These are phyloP conservation scores for Albatrellus sp. DNA, from an alignment of 1,284 basidiomycete genomes.

Conservation along the genomic window DNA sequence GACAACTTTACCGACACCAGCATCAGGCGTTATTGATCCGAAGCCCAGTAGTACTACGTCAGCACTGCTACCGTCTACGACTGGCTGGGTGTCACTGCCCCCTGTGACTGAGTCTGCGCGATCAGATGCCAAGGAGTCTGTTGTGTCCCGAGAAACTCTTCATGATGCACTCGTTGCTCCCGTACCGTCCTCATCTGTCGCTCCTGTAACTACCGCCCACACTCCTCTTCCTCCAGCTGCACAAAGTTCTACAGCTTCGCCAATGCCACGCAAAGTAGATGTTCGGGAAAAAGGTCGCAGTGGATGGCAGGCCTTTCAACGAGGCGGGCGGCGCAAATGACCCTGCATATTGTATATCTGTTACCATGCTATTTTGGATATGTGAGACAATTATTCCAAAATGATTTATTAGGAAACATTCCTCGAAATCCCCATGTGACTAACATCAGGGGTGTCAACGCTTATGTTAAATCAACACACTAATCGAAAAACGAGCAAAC, in stretches of 20 bases:
- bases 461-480: no score
- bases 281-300: conserved; percentile 11
- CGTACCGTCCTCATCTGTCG: no score
- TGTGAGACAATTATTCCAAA: neutral
- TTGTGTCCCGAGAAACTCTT: no score
- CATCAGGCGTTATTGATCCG: neutral
- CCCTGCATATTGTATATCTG: no score
- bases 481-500: conserved; percentile 4
- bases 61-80: conserved; percentile 7
- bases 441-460: no score
- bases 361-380: neutral
- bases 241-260: neutral
- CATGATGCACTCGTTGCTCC: no score
- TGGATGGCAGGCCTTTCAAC: conserved; percentile 13
- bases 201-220: no score
- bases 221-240: no score
- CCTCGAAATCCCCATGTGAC: no score
- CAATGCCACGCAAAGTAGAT: conserved; percentile 6
- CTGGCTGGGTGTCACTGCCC: neutral
- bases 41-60: conserved; percentile 12
- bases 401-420: no score
- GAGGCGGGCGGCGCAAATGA: conserved; percentile 11
- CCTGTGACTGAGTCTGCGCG: neutral
- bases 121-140: no score
- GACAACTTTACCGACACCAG: neutral